These are phyloP conservation scores for Cyberlindnera mycetangii DNA, from an alignment of 805 yeast species.

Conservation along the genomic window DNA sequence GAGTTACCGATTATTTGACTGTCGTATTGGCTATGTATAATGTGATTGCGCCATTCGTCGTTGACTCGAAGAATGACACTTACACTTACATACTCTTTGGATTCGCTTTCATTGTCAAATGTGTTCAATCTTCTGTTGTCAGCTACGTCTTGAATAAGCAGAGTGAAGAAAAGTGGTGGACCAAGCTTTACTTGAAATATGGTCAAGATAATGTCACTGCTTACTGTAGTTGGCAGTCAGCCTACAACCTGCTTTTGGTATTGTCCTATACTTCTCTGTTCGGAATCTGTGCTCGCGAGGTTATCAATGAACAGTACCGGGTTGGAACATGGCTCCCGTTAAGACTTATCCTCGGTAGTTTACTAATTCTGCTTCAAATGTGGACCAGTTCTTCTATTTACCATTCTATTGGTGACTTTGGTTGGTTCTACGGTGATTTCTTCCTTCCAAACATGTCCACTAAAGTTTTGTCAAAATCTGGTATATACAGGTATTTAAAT, in stretches of 20 bases:
- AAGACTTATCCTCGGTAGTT: slow-evolving; percentile 55
- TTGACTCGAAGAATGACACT: slow-evolving; percentile 27
- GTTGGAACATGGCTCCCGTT: slow-evolving; percentile 44
- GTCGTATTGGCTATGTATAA: slow-evolving; percentile 39
- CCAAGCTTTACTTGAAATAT: slow-evolving; percentile 59
- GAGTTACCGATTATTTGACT: slow-evolving; percentile 62
- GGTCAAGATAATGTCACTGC: slow-evolving; percentile 65
- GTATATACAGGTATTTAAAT: slow-evolving; percentile 77
- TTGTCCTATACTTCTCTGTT: slow-evolving; percentile 55
- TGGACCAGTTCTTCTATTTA: slow-evolving; percentile 71
- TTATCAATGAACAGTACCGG: slow-evolving; percentile 27
- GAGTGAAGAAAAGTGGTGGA: slow-evolving; percentile 58
- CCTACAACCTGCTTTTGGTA: slow-evolving; percentile 51
- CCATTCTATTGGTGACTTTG: slow-evolving; percentile 73
- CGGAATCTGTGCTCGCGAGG: slow-evolving; percentile 35
- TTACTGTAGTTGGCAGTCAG: slow-evolving; percentile 67
- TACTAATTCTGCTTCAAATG: slow-evolving; percentile 55
- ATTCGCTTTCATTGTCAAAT: slow-evolving; percentile 41
- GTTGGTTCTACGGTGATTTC: slow-evolving; percentile 91
- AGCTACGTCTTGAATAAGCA: slow-evolving; percentile 54
- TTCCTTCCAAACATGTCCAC: slow-evolving; percentile 55
- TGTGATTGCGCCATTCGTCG: slow-evolving; percentile 40
- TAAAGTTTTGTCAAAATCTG: slow-evolving; percentile 63
- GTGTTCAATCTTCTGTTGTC: slow-evolving; percentile 48
- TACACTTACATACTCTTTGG: slow-evolving; percentile 30